Base-by-base conservation (phyloP, 257 asterid genomes). In the Solanum raphanifolium region DNA sequence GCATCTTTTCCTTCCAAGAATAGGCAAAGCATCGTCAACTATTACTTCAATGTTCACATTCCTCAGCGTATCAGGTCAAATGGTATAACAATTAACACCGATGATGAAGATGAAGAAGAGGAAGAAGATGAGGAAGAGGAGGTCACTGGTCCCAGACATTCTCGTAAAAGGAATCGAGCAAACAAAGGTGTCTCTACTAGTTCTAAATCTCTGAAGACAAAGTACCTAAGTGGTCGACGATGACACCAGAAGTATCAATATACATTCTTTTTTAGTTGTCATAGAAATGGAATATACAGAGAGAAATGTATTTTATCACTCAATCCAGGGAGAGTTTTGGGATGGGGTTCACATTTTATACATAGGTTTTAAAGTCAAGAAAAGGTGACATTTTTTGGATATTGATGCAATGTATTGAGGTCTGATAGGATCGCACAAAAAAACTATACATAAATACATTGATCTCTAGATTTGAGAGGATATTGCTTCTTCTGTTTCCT, bases 1-100 rank as follows among this genome's bases (percentile, higher is more conserved):
- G 20, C 62, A 76, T 55, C 58, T 89, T 52, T 90, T 83, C 88
- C 89, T 5, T 13, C 46, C 9, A 83, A 81, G 62, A 87, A 4
- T 32, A 90, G 88, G 36, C 68, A 73, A 62, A 81, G 48, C 81
- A 83, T 91, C 12, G 41, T 90, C 39, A 87, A 81, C 81, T 90
- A 90, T 87, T 89, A 89, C 83, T 88, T 79, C 86, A 90, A 89
- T 35, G 83, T 87, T 23, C 69, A 85, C 55, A 74, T 90, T 62
- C 91, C 89, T 2, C 84, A 83, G 87, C 68, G 69, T 21, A 87
- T 87, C 20, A 34, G 79, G 88, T 52, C 79, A 3, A 82, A 69
- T 15, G 2, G 41, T 13, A n/a, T 11, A 13, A 10, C 38, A 21
- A 46, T 89, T 25, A 62, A 36, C 79, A 90, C 92, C 2, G 92